Conservation (phyloP, 768 basidiomycete species). For the Mrakia blollopis region DNA sequence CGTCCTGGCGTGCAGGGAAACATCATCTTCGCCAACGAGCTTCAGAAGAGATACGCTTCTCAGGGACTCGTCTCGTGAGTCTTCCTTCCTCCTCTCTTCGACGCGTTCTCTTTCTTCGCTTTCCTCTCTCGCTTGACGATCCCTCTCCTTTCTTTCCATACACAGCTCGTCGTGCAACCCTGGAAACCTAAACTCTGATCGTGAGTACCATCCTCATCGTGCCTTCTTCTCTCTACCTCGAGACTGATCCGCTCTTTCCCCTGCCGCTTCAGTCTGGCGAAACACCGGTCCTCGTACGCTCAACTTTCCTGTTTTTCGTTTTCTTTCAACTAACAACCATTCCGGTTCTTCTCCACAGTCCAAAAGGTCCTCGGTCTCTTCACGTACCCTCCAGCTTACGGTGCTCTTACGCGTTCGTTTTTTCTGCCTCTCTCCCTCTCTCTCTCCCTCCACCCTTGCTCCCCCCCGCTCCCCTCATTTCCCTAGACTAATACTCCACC, state of each 20-base stretch:
- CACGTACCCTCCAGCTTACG: too few relatives aligned
- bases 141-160: too few relatives aligned
- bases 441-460: not conserved
- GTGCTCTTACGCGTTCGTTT: too few relatives aligned
- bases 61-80: conserved; percentile 28
- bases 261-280: not conserved
- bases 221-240: not conserved
- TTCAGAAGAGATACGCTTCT: conserved; percentile 22
- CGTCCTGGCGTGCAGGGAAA: conserved; percentile 16
- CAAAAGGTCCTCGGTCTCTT: too few relatives aligned
- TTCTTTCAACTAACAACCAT: too few relatives aligned
- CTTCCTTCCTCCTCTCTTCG: too few relatives aligned
- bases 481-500: too few relatives aligned
- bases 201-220: not conserved
- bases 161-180: conserved; percentile 26
- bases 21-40: conserved; percentile 33
- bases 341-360: not conserved
- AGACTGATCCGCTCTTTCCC: not conserved
- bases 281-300: not conserved
- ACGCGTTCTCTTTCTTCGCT: too few relatives aligned
- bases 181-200: conserved; percentile 27
- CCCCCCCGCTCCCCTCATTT: not conserved
- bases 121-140: too few relatives aligned
- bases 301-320: too few relatives aligned
- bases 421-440: not conserved